Evolutionary conservation across 2,329 filamentous ascomycete species (phyloP).

Genomic region (Fusarium subglutinans): DNA sequence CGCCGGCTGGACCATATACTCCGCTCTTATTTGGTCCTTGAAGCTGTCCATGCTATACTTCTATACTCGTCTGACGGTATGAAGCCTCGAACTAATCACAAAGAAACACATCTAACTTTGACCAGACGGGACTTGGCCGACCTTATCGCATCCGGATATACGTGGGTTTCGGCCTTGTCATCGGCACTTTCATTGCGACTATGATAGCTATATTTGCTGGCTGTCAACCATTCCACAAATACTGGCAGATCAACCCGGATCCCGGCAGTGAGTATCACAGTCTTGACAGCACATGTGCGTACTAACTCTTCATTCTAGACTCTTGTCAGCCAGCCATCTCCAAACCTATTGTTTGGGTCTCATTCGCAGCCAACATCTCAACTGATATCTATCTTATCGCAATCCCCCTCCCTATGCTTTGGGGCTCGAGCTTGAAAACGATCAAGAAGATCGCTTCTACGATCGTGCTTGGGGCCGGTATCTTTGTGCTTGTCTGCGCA

Average conservation of each 20-base stretch:
- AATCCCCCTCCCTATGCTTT: slow-evolving; percentile 63
- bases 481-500: slow-evolving; percentile 52
- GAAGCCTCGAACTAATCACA: neutral
- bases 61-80: slow-evolving; percentile 60
- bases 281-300: no score
- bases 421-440: slow-evolving; percentile 46
- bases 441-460: slow-evolving; percentile 51
- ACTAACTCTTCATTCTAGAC: slow-evolving; percentile 43
- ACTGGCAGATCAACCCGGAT: slow-evolving; percentile 68
- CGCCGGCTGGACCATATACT: slow-evolving; percentile 63
- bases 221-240: slow-evolving; percentile 60
- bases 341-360: slow-evolving; percentile 59
- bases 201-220: slow-evolving; percentile 60
- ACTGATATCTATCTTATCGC: slow-evolving; percentile 67
- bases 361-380: slow-evolving; percentile 59
- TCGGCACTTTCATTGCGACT: slow-evolving; percentile 57
- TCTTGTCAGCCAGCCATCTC: slow-evolving; percentile 59
- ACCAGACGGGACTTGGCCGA: slow-evolving; percentile 50
- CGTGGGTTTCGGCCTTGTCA: slow-evolving; percentile 59
- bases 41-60: slow-evolving; percentile 66
- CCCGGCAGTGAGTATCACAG: slow-evolving; percentile 58
- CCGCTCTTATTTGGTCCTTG: slow-evolving; percentile 60
- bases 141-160: slow-evolving; percentile 55
- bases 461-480: slow-evolving; percentile 50
- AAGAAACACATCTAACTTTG: neutral